These are phyloP conservation scores for Zygotorulaspora florentina DNA, from an alignment of 805 yeast species.

Conservation along the genomic window DNA sequence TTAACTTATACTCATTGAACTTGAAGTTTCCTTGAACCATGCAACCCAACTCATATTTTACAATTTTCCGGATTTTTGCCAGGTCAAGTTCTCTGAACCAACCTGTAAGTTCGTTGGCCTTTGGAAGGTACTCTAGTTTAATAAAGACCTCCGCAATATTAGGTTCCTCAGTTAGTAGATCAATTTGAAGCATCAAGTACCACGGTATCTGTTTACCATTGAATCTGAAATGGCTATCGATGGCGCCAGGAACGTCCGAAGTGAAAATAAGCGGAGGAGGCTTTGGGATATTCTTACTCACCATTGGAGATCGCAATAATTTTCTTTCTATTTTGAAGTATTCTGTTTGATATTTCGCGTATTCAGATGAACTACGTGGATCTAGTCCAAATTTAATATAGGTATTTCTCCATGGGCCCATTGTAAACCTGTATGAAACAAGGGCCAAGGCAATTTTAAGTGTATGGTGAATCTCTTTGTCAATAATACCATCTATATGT, in stretches of 20 bases:
- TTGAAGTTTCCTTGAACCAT: slow-evolving; percentile 48
- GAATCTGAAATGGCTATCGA: slow-evolving; percentile 53
- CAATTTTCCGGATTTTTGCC: slow-evolving; percentile 59
- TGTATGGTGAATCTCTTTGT: slow-evolving; percentile 39
- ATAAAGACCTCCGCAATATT: slow-evolving; percentile 47
- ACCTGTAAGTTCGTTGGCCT: slow-evolving; percentile 46
- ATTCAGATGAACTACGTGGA: slow-evolving; percentile 54
- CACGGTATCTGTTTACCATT: slow-evolving; percentile 68
- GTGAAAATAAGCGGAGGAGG: slow-evolving; percentile 34
- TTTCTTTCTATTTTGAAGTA: slow-evolving; percentile 50
- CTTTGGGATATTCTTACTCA: slow-evolving; percentile 30
- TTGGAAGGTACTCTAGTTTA: slow-evolving; percentile 50
- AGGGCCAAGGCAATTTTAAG: slow-evolving; percentile 79
- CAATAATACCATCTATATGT: slow-evolving; percentile 56
- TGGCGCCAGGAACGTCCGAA: slow-evolving; percentile 33
- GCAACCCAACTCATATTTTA: slow-evolving; percentile 66
- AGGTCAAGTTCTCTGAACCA: slow-evolving; percentile 69
- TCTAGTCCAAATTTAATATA: slow-evolving; percentile 75
- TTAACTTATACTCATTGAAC: slow-evolving; percentile 40
- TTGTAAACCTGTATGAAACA: slow-evolving; percentile 72
- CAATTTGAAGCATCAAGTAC: slow-evolving; percentile 71
- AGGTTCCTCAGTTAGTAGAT: slow-evolving; percentile 64
- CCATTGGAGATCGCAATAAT: slow-evolving; percentile 23
- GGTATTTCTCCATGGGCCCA: slow-evolving; percentile 94
- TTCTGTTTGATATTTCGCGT: slow-evolving; percentile 75